Evolutionary conservation across 2,329 filamentous ascomycete genomes (phyloP).

Genomic region (Ustilaginoidea virens): DNA sequence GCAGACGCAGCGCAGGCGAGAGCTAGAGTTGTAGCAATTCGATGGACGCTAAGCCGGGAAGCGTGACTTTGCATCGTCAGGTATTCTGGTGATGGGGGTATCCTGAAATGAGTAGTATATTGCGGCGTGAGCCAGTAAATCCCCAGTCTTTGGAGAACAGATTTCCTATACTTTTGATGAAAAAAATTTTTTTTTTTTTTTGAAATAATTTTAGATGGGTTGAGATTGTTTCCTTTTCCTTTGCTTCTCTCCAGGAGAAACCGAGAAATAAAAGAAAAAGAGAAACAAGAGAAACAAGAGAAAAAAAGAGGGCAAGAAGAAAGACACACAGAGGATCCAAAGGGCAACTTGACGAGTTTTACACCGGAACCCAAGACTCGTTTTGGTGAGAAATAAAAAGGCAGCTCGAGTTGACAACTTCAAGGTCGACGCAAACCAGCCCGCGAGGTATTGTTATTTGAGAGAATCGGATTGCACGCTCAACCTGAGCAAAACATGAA

Average conservation of each 20-base stretch:
- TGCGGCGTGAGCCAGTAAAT: background rate
- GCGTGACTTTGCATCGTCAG: constrained; percentile 1
- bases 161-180: background rate
- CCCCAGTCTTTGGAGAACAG: background rate
- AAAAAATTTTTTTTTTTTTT: background rate
- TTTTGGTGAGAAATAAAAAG: no score
- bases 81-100: constrained; percentile 1
- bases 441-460: no score
- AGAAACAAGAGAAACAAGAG: background rate
- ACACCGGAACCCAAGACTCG: no score
- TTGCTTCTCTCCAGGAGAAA: constrained; percentile 4
- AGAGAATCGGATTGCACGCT: no score
- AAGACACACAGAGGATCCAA: background rate
- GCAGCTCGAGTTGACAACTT: no score
- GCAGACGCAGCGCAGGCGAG: constrained; percentile 22
- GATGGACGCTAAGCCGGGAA: constrained; percentile 1
- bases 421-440: no score
- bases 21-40: constrained; percentile 13
- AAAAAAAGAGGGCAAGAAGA: background rate
- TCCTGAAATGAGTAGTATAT: constrained; percentile 4
- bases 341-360: no score
- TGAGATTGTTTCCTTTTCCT: background rate
- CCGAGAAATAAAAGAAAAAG: background rate
- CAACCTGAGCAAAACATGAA: no score
- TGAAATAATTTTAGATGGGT: no score